Base-by-base conservation (phyloP, 1,284 basidiomycete species). In the Fomitopsis schrenkii region DNA sequence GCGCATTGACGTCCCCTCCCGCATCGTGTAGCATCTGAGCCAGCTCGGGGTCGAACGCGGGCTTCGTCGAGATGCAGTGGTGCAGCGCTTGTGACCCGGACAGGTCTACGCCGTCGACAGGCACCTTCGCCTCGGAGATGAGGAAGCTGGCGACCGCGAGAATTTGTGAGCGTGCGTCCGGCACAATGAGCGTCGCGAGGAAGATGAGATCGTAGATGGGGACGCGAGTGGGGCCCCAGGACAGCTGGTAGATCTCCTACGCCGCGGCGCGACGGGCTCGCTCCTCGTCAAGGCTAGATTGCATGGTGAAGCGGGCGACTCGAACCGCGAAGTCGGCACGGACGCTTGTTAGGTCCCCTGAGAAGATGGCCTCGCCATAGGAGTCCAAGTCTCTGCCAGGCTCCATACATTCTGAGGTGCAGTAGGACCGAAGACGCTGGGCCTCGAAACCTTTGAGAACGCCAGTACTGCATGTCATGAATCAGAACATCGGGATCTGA, bases 1-100 rank as follows among this genome's bases (percentile, higher is more conserved):
- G 68, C 30, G 67, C 58, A 61, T 77, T 80, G 45, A 81, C 72
- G 57, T 79, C 72, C 9, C 67, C 78, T 6, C 76, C 79, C 0
- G 75, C 78, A 59, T 78, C 74, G 63, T 72, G 74, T 8, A 80
- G 67, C 12, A 80, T 68, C 63, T 79, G 72, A 10, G 77, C 78
- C 63, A 76, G 76, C 62, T 77, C 76, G n/a, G 74, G 68, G 57
- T 80, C 79, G 59, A 77, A 71, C 1, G 68, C 63, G 2, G 78
- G 78, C 63, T 79, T 77, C 10, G 76, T 79, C 12, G 76, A 77
- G 56, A 80, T 72, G 17, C 73, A 69, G 65, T 79, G 77, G 19
- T 74, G 72, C 6, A 81, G 60, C 7, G 79, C 77, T 2, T 74
- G 75, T 4, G 77, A 73, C 3, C 78, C 80, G 0, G 77, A 78